Base-by-base conservation (phyloP, 2,329 filamentous ascomycete species). In the Xylariaceae sp. region DNA sequence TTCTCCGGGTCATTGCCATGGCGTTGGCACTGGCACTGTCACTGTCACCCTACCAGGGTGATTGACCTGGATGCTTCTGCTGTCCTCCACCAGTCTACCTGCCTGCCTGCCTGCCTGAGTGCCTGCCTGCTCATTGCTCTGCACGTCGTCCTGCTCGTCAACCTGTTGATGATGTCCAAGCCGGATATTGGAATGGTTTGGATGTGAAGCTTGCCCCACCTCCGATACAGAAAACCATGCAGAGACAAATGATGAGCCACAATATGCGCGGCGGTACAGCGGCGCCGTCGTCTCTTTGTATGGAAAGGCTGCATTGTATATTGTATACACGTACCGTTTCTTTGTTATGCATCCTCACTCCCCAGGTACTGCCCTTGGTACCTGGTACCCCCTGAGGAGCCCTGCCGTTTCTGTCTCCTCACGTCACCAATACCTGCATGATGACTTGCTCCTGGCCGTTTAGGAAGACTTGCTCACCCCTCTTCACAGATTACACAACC, bases 391-490 rank as follows among this genome's bases (percentile, higher is more conserved):
- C 6, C 21, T 7, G 11, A 34, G 38, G 39, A 26, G 40, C 36
- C 40, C 27, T 40, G 29, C 36, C 16, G 34, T 29, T 17, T 38
- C 34, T 38, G 29, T 32, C 26, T 38, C 34, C 37, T 35, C 33
- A 14, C 48, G 26, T 32, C 34, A 38, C 34, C 39, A 36, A 41
- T 34, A 40, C 47, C 49, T 46, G 47, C 46, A 47, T 49, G 44
- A 50, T 48, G 44, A 34, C 44, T 45, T 40, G 12, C 41, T 55
- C 53, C 52, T 55, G 51, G 54, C 54, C 53, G 47, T 50, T 47
- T 46, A 44, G 43, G 41, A 53, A 55, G 33, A 48, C 53, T 57
- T 47, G 50, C 53, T 52, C 52, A 52, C 51, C 54, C 53, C 52
- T 51, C 44, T 38, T 42, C 53, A 53, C 50, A 57, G 53, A 50